phyloP scores from a whole-genome alignment of 352 stramenopile species.

The Globisporangium yorkense region DNA sequence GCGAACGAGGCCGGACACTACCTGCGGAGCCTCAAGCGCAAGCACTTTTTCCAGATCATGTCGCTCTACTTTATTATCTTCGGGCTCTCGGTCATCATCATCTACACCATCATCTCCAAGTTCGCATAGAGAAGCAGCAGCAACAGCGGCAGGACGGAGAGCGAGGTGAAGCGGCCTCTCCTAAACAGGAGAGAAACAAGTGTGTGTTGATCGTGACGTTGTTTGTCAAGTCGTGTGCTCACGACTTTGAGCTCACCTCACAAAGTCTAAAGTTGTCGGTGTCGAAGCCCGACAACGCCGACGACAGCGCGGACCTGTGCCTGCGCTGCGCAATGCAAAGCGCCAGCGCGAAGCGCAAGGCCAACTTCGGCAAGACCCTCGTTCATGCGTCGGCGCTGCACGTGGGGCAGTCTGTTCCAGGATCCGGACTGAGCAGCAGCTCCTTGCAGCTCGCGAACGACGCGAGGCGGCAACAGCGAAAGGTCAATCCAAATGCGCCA shows the following conservation, averaged over 20 bases:
- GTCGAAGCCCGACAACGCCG: background rate
- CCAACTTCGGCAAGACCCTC: conserved; percentile 18
- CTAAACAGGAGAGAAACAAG: too few species aligned
- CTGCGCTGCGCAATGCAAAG: conserved; percentile 5
- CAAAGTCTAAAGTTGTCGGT: too few species aligned
- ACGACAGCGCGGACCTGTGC: background rate
- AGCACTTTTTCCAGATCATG: conserved; percentile 70
- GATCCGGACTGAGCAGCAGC: background rate
- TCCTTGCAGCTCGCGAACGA: background rate
- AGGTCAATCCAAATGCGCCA: conserved; percentile 21
- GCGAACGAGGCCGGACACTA: conserved; percentile 60
- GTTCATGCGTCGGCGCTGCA: conserved; percentile 20
- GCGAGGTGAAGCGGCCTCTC: too few species aligned
- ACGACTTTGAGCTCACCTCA: too few species aligned
- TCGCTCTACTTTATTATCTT: conserved; percentile 79
- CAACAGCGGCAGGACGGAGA: background rate
- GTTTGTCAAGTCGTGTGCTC: too few species aligned
- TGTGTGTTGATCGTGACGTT: too few species aligned
- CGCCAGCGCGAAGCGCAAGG: conserved; percentile 26
- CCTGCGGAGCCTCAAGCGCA: conserved; percentile 77
- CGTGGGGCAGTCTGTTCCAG: conserved; percentile 3
- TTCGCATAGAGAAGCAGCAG: conserved; percentile 25
- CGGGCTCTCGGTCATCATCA: conserved; percentile 59
- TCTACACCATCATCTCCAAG: conserved; percentile 64
- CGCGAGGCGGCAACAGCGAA: background rate